Base-by-base conservation (phyloP, 1,139 yeast species). In the Saccharomycopsis hybrid region DNA sequence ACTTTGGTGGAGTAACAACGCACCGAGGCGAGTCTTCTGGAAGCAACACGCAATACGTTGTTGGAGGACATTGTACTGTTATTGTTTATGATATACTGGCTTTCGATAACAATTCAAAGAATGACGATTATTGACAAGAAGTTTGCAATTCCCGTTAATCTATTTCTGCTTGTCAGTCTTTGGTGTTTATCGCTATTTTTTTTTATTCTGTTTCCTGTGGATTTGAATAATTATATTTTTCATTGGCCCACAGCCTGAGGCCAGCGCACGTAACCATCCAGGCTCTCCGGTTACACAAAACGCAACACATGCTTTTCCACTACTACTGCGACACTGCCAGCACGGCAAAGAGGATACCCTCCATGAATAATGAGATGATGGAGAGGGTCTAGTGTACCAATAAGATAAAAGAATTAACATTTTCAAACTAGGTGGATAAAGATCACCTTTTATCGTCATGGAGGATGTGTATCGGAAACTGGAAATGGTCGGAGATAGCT, bases 1-100 rank as follows among this genome's bases (percentile, higher is more conserved):
- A 46, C 53, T 31, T 50, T 50, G 39, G 55, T 44, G 7, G 55
- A 52, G 38, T 52, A 52, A 11, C 29, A 38, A 25, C 55, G 52
- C 25, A 28, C 9, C n/a, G 13, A 11, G 18, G 33, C 24, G n/a
- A 44, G 18, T 46, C 42, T 47, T 39, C 42, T 40, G 37, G 44
- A n/a, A 5, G 46, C 25, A 24, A 36, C 33, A 35, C 46, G 46
- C 40, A 37, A 29, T 3, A 37, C 41, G 32, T 32, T 44, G 30
- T 44, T 32, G 13, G 11, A 9, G 5, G n/a, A 5, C 32, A 31
- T 32, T 25, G 29, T 13, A 31, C 5, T 42, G 24, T 27, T 8
- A 9, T 13, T 8, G 44, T 29, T 24, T 8, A 5, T 27, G 36
- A 18, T 41, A 29, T 30, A 5, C 18, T 3, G 44, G 4, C 28